These are phyloP conservation scores for Fusarium tricinctum DNA, from an alignment of 2,329 filamentous ascomycete species.

Conservation along the genomic window DNA sequence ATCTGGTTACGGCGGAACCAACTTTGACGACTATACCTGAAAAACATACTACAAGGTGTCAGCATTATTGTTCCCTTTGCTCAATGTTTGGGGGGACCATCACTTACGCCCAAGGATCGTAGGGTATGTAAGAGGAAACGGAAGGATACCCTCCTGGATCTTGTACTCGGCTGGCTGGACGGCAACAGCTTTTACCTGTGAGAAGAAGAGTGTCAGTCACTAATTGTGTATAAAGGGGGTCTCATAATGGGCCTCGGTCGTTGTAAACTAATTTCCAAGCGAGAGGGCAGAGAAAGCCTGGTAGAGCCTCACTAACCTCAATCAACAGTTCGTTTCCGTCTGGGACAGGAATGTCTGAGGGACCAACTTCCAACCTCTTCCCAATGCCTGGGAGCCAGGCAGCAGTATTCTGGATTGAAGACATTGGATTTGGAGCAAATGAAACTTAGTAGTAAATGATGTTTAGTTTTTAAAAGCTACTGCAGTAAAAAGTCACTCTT, in stretches of 20 bases:
- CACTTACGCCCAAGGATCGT: background rate
- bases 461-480: background rate
- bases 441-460: too few species aligned
- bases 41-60: background rate
- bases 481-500: background rate
- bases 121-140: background rate
- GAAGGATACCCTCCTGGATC: too few species aligned
- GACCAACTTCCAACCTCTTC: background rate
- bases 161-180: too few species aligned
- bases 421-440: background rate
- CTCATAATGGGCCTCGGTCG: background rate
- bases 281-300: background rate
- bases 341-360: background rate
- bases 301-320: background rate
- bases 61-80: background rate
- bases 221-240: background rate
- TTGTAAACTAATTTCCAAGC: background rate
- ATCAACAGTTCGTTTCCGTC: background rate
- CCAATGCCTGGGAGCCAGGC: background rate
- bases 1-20: background rate
- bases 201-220: background rate
- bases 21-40: background rate
- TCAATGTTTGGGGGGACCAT: background rate
- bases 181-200: background rate
- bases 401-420: background rate